These are phyloP conservation scores for Erodium chrysanthum DNA, from an alignment of 441 rosid species.

Conservation along the genomic window DNA sequence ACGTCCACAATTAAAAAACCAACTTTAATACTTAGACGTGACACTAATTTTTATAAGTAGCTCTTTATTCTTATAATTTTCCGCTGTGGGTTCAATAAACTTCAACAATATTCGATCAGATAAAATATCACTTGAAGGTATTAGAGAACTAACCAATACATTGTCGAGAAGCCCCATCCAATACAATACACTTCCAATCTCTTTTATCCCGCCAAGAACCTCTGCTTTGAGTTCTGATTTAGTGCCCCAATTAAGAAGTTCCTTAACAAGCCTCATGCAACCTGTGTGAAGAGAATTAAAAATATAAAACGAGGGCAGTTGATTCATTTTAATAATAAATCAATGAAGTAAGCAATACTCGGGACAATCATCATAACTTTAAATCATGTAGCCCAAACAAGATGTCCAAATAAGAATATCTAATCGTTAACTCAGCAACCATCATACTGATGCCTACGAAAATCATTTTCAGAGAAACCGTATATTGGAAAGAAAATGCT, in stretches of 20 bases:
- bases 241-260: conserved; percentile 82
- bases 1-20: no score
- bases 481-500: no score
- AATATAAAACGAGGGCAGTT: background rate
- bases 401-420: no score
- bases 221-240: conserved; percentile 86
- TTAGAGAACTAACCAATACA: conserved; percentile 62
- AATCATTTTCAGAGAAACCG: no score
- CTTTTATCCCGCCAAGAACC: conserved; percentile 87
- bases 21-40: no score
- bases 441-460: no score
- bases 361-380: background rate
- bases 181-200: conserved; percentile 91
- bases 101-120: background rate
- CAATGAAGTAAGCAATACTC: background rate
- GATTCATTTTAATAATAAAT: background rate
- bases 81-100: no score
- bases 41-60: no score
- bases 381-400: background rate
- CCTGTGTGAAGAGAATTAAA: conserved; percentile 37
- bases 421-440: no score
- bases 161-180: conserved; percentile 95
- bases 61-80: no score
- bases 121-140: conserved; percentile 9
- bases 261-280: conserved; percentile 91